Percentiles rank a stretch among this genome's conserved stretches.
Evolutionary conservation across 225 moss, liverwort and hornwort genomes (phyloP).

Genomic region (Pleurozium schreberi): DNA sequence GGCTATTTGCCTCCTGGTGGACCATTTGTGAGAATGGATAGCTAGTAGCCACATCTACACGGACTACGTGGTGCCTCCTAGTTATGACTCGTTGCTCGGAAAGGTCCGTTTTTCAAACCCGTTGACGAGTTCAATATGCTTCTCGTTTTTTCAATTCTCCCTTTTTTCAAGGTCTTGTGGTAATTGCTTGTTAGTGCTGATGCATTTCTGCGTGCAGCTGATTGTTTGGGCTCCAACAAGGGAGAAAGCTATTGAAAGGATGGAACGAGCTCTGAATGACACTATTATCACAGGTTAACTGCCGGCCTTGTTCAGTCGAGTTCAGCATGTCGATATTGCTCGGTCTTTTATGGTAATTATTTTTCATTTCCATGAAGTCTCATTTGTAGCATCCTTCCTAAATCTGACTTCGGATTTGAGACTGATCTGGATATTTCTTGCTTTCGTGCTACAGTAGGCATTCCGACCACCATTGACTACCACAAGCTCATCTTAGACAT

Average conservation of each 20-base stretch:
- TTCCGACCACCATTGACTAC: conserved; percentile 93
- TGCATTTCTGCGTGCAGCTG: conserved; percentile 37
- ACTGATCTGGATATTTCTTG: not conserved
- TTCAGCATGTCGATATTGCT: not conserved
- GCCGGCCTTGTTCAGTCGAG: not conserved
- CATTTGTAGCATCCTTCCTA: not conserved
- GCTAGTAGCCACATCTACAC: conserved; percentile 99
- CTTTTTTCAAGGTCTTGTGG: not conserved
- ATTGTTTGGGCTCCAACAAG: conserved; percentile 99
- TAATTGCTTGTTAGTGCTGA: not conserved
- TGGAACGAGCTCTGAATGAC: conserved; percentile 91
- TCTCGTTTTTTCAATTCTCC: not conserved
- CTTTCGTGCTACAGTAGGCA: conserved; percentile 41
- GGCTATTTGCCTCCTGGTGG: conserved; percentile 97
- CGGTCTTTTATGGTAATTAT: too few species aligned
- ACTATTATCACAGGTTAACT: conserved; percentile 84
- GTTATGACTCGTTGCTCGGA: conserved; percentile 96
- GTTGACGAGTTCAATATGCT: not conserved
- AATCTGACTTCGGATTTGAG: not conserved
- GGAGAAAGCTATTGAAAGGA: conserved; percentile 86
- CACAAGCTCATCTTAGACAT: conserved; percentile 89
- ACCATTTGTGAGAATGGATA: conserved; percentile 98
- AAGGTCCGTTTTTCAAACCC: conserved; percentile 35
- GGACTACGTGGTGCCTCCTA: conserved; percentile 98
- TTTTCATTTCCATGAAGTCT: not conserved